Conservation (phyloP, 495 filamentous ascomycete species). For the Annulohypoxylon nitens region DNA sequence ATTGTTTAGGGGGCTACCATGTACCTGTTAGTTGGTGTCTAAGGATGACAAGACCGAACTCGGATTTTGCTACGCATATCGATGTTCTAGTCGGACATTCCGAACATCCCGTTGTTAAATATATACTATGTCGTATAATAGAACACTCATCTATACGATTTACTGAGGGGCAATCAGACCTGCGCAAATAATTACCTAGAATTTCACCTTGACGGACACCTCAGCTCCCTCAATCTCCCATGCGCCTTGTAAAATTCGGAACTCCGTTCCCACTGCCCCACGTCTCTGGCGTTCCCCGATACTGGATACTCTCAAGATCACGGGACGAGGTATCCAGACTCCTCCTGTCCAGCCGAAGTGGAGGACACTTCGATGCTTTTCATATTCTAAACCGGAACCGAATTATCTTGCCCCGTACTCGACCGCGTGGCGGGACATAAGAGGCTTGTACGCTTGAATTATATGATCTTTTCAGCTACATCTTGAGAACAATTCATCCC, state of each 20-base stretch:
- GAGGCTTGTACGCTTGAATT: conserved; percentile 26
- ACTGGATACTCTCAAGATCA: conserved; percentile 43
- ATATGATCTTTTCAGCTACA: not conserved
- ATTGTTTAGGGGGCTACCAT: not conserved
- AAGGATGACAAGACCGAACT: not conserved
- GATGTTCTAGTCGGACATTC: too few species aligned
- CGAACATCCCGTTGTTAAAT: not conserved
- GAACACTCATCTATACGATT: too few species aligned
- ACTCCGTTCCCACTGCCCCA: conserved; percentile 43
- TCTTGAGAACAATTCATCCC: conserved; percentile 15
- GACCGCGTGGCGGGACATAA: conserved; percentile 42
- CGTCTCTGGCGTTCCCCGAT: conserved; percentile 37
- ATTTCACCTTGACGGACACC: conserved; percentile 21
- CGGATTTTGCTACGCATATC: too few species aligned
- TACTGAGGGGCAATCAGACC: not conserved
- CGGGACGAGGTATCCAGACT: conserved; percentile 31
- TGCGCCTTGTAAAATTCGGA: conserved; percentile 26
- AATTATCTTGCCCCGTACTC: conserved; percentile 25
- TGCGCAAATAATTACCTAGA: conserved; percentile 2
- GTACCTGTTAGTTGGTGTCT: not conserved
- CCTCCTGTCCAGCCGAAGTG: conserved; percentile 24
- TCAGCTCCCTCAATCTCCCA: not conserved
- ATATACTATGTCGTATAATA: not conserved
- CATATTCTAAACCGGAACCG: conserved; percentile 16
- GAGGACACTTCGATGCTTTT: conserved; percentile 16